Base-by-base conservation (phyloP, 441 rosid genomes). In the Theobroma grandiflorum region DNA sequence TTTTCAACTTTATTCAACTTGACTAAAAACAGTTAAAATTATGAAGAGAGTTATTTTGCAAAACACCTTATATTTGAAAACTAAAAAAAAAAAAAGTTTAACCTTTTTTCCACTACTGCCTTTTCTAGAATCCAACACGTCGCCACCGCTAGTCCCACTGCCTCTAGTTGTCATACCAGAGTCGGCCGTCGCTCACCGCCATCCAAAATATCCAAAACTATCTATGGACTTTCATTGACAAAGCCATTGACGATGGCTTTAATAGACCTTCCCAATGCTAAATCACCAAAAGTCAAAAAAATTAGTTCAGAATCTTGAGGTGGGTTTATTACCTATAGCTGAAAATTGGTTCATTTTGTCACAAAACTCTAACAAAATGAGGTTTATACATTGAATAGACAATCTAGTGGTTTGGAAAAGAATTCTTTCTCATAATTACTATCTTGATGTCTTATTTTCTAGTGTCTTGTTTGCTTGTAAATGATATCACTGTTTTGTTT, bases 191-290 rank as follows among this genome's bases (percentile, higher is more conserved):
- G n/a, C n/a, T n/a, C n/a, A n/a, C n/a, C n/a, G n/a, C n/a, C n/a
- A n/a, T n/a, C n/a, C n/a, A n/a, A n/a, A n/a, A n/a, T n/a, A n/a
- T n/a, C n/a, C n/a, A n/a, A n/a, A 85, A 93, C 90, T 85, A 80
- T 79, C 93, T 95, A 26, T 91, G 93, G 77, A 91, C 92, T 40
- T 91, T 91, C 91, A 91, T 95, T 64, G 95, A 95, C 87, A 93
- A 95, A 88, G 98, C 98, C 71, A 95, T 95, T 77, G 96, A 91
- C 78, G 98, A 95, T 84, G 98, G 98, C 81, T 95, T 95, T 82
- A 93, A 93, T 62, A 87, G 85, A 69, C 98, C 97, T 33, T 95
- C 92, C 59, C 96, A 95, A 83, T 89, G 97, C 49, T 88, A 85
- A 86, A 92, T 95, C 86, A 79, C 92, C 94, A 79, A 88, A 88